Conservation (phyloP, 352 stramenopile species). For the Phytophthora idaei region DNA sequence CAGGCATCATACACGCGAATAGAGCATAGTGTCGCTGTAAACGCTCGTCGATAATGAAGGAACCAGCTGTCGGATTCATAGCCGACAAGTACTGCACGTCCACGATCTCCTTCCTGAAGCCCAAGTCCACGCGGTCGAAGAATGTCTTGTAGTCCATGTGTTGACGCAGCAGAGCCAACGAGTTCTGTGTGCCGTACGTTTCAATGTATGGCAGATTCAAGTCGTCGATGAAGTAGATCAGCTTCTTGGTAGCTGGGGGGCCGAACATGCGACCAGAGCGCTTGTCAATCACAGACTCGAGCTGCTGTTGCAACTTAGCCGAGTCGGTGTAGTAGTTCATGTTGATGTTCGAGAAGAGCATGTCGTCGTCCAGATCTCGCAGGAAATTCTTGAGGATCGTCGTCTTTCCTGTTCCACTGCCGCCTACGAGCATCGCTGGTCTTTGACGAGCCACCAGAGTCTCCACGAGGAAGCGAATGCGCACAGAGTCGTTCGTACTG, state of each 20-base stretch:
- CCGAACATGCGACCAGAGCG: conserved; percentile 95
- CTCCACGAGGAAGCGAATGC: conserved; percentile 95
- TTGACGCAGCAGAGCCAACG: conserved; percentile 94
- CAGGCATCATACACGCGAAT: conserved; percentile 96
- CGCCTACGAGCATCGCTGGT: conserved; percentile 95
- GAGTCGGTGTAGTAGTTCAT: conserved; percentile 98
- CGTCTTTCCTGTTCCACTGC: conserved; percentile 97
- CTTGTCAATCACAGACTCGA: conserved; percentile 98
- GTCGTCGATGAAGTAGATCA: conserved; percentile 98
- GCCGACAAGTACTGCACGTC: conserved; percentile 96
- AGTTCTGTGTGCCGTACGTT: conserved; percentile 97
- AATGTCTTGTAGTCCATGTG: conserved; percentile 97
- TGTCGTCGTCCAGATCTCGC: conserved; percentile 89
- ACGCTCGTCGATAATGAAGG: conserved; percentile 97
- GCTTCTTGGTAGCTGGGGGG: conserved; percentile 94
- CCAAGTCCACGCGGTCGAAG: conserved; percentile 95
- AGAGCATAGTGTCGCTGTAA: conserved; percentile 96
- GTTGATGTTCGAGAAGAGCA: conserved; percentile 97
- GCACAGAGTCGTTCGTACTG: conserved; percentile 95
- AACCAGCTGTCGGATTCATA: conserved; percentile 97
- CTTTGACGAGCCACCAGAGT: conserved; percentile 93
- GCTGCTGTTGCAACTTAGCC: conserved; percentile 94
- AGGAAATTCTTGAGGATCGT: conserved; percentile 97
- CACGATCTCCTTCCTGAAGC: conserved; percentile 97
- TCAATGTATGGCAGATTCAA: conserved; percentile 97